phyloP scores from a whole-genome alignment of 1,284 basidiomycete genomes.

The Pascua guehoae region DNA sequence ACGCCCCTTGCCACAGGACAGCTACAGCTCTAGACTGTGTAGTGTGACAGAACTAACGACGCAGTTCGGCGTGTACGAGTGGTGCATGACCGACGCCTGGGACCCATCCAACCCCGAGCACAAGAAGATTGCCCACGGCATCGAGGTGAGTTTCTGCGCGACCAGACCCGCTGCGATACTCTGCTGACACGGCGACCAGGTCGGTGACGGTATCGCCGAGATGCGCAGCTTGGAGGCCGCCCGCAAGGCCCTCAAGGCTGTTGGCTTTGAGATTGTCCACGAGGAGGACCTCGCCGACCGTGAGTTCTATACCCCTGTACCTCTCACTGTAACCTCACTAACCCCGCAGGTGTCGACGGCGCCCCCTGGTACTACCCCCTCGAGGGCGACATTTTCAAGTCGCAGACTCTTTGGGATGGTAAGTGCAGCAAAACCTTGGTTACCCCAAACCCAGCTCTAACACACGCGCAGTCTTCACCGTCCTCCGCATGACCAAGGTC shows the following conservation, averaged over 20 bases:
- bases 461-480: constrained; percentile 58
- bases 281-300: constrained; percentile 91
- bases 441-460: too few relatives aligned
- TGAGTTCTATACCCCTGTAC: neutral
- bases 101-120: constrained; percentile 81
- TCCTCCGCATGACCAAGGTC: constrained; percentile 84
- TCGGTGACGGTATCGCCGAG: constrained; percentile 96
- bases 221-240: constrained; percentile 79
- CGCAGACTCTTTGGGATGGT: constrained; percentile 89
- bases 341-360: constrained; percentile 52
- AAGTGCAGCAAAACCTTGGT: constrained; percentile 17
- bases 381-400: constrained; percentile 86
- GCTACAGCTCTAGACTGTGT: too few relatives aligned
- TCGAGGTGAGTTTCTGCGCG: constrained; percentile 56
- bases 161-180: too few relatives aligned
- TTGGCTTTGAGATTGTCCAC: constrained; percentile 84
- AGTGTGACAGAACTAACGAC: neutral
- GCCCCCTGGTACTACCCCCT: constrained; percentile 96
- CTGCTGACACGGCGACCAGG: constrained; percentile 28
- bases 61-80: constrained; percentile 96
- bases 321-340: too few relatives aligned
- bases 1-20: too few relatives aligned
- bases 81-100: constrained; percentile 97
- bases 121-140: constrained; percentile 84
- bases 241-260: constrained; percentile 71